Evolutionary conservation across 192 early-diverging fungal species (phyloP).

Genomic region (Dimargaris xerosporica): DNA sequence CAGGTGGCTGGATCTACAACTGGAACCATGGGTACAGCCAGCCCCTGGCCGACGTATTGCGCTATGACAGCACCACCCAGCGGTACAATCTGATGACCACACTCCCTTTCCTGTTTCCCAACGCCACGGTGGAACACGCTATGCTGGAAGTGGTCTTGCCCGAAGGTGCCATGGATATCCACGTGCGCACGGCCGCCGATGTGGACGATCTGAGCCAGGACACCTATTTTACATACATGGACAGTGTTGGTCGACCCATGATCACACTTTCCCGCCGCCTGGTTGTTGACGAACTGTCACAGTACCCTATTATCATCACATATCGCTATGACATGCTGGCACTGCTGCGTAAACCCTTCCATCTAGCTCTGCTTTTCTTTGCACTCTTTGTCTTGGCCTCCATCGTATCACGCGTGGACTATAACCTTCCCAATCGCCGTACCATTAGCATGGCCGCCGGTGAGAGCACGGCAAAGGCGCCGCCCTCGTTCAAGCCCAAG

Average conservation of each 20-base stretch:
- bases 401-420: constrained; percentile 33
- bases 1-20: constrained; percentile 95
- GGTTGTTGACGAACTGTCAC: constrained; percentile 51
- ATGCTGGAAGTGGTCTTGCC: constrained; percentile 69
- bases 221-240: constrained; percentile 66
- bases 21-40: constrained; percentile 89
- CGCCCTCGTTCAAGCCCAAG: too few species aligned
- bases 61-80: constrained; percentile 23
- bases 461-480: too few species aligned
- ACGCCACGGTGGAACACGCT: constrained; percentile 46
- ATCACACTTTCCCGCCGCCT: constrained; percentile 52
- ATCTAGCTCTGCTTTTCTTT: constrained; percentile 31
- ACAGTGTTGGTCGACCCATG: constrained; percentile 78
- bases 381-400: constrained; percentile 38
- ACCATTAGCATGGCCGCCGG: too few species aligned
- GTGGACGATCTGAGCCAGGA: constrained; percentile 34
- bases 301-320: constrained; percentile 31
- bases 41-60: constrained; percentile 49
- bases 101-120: constrained; percentile 45
- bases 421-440: constrained; percentile 23
- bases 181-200: constrained; percentile 43
- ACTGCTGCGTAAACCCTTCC: constrained; percentile 48
- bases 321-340: constrained; percentile 31
- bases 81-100: constrained; percentile 50
- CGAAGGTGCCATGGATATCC: constrained; percentile 70